phyloP scores from a whole-genome alignment of 305 asterid genomes.

The Fraxinus xanthoxyloides region DNA sequence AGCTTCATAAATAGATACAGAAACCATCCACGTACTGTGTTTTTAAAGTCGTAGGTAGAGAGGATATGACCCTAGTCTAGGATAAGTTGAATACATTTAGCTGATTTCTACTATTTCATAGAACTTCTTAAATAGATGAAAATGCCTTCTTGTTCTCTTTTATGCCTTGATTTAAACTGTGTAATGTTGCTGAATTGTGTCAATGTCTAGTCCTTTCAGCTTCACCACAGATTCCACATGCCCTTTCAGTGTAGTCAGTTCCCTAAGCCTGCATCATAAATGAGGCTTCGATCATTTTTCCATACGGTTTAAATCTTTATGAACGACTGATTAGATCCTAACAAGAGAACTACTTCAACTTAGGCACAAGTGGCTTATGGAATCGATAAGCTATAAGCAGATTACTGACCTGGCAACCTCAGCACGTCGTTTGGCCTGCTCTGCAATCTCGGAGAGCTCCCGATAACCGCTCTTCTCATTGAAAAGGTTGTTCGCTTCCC shows the following conservation, averaged over 20 bases:
- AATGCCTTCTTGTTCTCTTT: neutral
- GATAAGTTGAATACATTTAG: neutral
- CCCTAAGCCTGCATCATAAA: constrained; percentile 41
- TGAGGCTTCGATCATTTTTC: neutral
- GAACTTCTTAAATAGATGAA: constrained; percentile 1
- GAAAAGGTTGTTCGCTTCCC: constrained; percentile 40
- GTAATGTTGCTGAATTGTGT: constrained; percentile 56
- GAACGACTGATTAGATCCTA: neutral
- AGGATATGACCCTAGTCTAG: neutral
- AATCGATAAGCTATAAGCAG: neutral
- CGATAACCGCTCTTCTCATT: constrained; percentile 44
- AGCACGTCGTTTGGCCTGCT: constrained; percentile 57
- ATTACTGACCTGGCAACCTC: constrained; percentile 47
- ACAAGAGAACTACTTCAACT: neutral
- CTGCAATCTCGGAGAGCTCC: constrained; percentile 57
- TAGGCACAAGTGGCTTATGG: neutral
- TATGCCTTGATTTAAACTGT: constrained; percentile 36
- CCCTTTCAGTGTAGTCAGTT: constrained; percentile 58
- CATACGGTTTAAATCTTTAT: neutral
- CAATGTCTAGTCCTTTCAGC: constrained; percentile 58
- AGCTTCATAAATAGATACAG: neutral
- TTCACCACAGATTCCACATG: constrained; percentile 64
- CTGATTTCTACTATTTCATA: constrained; percentile 14
- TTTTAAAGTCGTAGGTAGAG: neutral
- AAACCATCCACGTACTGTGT: neutral